A percentile compares a stretch with the other conserved stretches of the same genome.
Conservation (phyloP, 2,329 filamentous ascomycete genomes). For the Pseudogymnoascus sp. region DNA sequence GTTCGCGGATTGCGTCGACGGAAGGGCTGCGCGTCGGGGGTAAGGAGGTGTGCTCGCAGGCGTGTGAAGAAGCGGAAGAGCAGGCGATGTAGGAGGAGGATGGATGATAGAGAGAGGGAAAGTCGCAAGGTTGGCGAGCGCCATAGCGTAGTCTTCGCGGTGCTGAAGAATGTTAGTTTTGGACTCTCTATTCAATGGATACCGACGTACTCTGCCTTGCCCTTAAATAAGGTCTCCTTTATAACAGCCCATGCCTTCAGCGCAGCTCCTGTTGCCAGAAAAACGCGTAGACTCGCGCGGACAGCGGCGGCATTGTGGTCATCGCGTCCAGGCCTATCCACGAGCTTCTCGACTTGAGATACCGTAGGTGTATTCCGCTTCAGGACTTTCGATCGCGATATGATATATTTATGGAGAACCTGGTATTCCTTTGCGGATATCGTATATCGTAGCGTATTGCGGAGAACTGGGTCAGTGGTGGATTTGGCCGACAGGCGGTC, state of each 20-base stretch:
- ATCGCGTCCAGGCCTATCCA: conserved; percentile 36
- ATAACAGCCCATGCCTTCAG: conserved; percentile 56
- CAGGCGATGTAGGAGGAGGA: conserved; percentile 80
- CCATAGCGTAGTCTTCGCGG: conserved; percentile 46
- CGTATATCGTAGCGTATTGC: conserved; percentile 80
- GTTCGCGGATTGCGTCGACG: conserved; percentile 73
- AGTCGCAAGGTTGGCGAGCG: conserved; percentile 66
- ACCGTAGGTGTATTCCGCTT: conserved; percentile 48
- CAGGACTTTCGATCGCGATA: conserved; percentile 59
- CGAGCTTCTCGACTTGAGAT: conserved; percentile 41
- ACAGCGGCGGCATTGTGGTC: conserved; percentile 65
- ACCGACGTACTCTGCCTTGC: conserved; percentile 24
- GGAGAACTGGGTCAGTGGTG: conserved; percentile 60
- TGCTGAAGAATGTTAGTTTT: conserved; percentile 13
- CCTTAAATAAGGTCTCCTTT: conserved; percentile 37
- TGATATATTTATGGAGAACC: conserved; percentile 71
- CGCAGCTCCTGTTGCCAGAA: conserved; percentile 52
- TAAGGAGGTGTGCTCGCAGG: conserved; percentile 68
- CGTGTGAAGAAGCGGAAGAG: conserved; percentile 84
- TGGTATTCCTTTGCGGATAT: conserved; percentile 81
- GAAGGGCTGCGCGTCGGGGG: conserved; percentile 73
- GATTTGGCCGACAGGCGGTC: conserved; percentile 21
- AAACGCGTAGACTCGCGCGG: conserved; percentile 62
- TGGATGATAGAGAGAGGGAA: conserved; percentile 73
- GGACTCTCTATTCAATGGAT: background rate